Evolutionary conservation across 176 grass and related monocot genomes (phyloP), one percentile per base, ranked within the genome.

Genomic region (Poa pratensis): DNA sequence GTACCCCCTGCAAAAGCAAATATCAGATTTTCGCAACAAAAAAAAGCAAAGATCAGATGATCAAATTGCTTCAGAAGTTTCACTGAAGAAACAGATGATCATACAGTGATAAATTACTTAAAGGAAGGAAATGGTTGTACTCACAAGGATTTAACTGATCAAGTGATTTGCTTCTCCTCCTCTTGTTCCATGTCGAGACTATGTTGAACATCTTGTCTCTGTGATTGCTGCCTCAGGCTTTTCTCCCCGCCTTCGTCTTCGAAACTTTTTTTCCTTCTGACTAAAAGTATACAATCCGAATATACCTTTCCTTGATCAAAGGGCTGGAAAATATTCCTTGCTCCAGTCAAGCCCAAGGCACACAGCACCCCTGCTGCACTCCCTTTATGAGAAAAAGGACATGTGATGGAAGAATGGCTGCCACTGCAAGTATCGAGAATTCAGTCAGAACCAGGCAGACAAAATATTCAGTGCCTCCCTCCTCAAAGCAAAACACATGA

Each of bases 101-200:
- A 76, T 55, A 8, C 43, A 53, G 51, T 43, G 50, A 20, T 0
- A 43, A 79, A 26, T 51, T 9, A 35, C 16, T 60, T 0, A 16
- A 45, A 15, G 23, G 27, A 27, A 48, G 22, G 1, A 69, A 9
- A 86, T 4, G 12, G 15, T 58, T 81, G 78, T 73, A 85, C 94
- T 81, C 82, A 99, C 96, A 99, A 10, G 93, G 96, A 85, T 96
- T 92, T 9, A 94, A 46, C 70, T 99, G 91, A 75, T 99, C 96
- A 0, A 92, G 83, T 4, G 96, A 99, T 75, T 86, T 96, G 90
- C 93, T 99, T 78, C 96, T 92, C 80, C 91, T 90, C 71, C 91
- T 89, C 63, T 96, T 99, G 91, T 91, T 99, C 96, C 96, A 99
- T 34, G 96, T 92, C 13, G 91, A 92, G 73, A 99, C 96, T 73